Evolutionary conservation across 345 rosid species (phyloP).

Genomic region (Gossypium ekmanianum): DNA sequence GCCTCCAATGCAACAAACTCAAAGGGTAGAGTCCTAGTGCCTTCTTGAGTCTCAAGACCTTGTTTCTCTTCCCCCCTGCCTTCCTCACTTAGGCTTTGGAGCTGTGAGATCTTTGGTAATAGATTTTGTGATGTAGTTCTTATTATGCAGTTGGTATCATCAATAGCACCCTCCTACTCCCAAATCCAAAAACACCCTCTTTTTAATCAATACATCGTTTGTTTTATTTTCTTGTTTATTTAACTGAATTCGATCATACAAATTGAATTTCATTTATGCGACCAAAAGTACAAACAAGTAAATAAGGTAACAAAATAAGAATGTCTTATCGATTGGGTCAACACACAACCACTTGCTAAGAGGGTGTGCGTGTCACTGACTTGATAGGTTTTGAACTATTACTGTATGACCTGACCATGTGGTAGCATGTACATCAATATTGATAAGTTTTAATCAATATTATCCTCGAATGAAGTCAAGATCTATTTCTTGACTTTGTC

Average conservation of each 20-base stretch:
- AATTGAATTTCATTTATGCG: not conserved
- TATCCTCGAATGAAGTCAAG: too few relatives aligned
- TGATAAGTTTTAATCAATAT: too few relatives aligned
- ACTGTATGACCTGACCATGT: too few relatives aligned
- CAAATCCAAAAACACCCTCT: not conserved
- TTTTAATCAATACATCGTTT: too few relatives aligned
- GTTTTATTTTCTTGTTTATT: not conserved
- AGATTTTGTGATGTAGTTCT: slow-evolving; percentile 27
- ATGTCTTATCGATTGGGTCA: too few relatives aligned
- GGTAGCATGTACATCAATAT: too few relatives aligned
- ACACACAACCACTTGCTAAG: too few relatives aligned
- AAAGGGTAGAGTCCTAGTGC: slow-evolving; percentile 53
- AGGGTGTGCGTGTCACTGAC: fast-evolving
- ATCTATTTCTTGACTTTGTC: too few relatives aligned
- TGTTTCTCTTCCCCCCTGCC: slow-evolving; percentile 50
- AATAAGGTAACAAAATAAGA: too few relatives aligned
- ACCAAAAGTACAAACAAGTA: too few relatives aligned
- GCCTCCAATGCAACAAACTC: slow-evolving; percentile 73
- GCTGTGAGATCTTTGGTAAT: slow-evolving; percentile 28
- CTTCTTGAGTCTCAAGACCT: slow-evolving; percentile 55
- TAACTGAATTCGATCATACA: too few relatives aligned
- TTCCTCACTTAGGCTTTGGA: slow-evolving; percentile 35
- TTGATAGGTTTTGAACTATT: too few relatives aligned
- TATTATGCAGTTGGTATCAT: slow-evolving; percentile 41
- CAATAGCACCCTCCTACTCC: slow-evolving; percentile 49